Percentiles rank a stretch among this genome's conserved stretches.
Evolutionary conservation across 2,329 filamentous ascomycete species (phyloP).

Genomic region (Alternaria novae-zelandiae): DNA sequence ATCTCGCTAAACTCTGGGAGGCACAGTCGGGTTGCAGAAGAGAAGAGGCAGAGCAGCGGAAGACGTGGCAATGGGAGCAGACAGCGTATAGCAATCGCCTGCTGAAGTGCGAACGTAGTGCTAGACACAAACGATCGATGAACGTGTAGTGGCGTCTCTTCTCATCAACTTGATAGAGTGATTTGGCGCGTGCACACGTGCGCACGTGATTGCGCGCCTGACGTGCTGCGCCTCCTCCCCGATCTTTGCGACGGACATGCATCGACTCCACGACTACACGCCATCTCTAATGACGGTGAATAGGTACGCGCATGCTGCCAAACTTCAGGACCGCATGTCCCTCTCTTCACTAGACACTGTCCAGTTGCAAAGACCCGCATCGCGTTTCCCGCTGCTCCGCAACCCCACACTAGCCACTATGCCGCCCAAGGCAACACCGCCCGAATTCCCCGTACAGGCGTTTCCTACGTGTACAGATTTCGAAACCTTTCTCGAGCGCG

Average conservation of each 20-base stretch:
- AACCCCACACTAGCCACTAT: not conserved
- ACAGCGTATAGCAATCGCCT: not conserved
- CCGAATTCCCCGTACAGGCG: slow-evolving; percentile 11
- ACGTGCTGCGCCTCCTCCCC: not conserved
- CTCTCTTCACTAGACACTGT: not conserved
- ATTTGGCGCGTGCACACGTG: not conserved
- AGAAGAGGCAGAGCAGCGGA: not conserved
- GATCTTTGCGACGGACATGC: not conserved
- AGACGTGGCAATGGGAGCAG: not conserved
- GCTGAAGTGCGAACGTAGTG: not conserved
- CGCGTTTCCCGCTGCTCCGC: not conserved
- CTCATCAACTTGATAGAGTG: not conserved
- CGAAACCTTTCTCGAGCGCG: slow-evolving; percentile 42
- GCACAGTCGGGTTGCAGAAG: not conserved
- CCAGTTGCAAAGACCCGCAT: not conserved
- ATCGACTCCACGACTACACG: not conserved
- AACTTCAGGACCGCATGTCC: not conserved
- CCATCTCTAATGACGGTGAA: not conserved
- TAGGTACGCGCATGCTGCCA: not conserved
- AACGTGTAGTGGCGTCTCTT: not conserved
- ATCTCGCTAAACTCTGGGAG: not conserved
- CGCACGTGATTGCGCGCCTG: not conserved
- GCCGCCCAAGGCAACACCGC: slow-evolving; percentile 4
- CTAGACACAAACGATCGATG: not conserved
- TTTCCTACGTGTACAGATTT: slow-evolving; percentile 16